These are phyloP conservation scores for Calonectria henricotiae DNA, from an alignment of 2,329 filamentous ascomycete genomes.

Conservation along the genomic window DNA sequence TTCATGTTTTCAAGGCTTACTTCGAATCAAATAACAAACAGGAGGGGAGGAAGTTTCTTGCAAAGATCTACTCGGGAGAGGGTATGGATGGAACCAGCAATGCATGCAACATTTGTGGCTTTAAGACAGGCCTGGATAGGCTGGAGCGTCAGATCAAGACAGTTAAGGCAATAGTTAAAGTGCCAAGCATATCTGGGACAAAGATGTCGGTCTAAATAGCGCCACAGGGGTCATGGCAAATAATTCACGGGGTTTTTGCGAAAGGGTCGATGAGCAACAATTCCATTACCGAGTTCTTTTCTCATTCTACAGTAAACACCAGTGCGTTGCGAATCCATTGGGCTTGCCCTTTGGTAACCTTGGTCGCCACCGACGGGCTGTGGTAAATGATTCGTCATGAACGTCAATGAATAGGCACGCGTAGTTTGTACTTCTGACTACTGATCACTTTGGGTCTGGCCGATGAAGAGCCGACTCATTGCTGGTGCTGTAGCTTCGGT, in stretches of 20 bases:
- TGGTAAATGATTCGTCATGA: no score
- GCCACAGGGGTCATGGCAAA: neutral
- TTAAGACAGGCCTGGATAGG: neutral
- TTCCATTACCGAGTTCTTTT: no score
- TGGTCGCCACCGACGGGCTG: no score
- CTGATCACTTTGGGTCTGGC: no score
- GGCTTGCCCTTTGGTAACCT: no score
- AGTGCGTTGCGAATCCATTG: no score
- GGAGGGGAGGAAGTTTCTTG: neutral
- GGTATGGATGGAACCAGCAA: slow-evolving; percentile 5
- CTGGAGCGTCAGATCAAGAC: neutral
- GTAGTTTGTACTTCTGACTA: no score
- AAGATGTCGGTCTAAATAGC: neutral
- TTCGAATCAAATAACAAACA: neutral
- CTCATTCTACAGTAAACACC: no score
- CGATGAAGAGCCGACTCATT: no score
- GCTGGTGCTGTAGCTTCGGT: no score
- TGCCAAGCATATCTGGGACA: neutral
- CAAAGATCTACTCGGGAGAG: slow-evolving; percentile 2
- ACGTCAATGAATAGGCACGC: no score
- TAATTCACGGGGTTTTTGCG: neutral
- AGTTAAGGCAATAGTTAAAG: neutral
- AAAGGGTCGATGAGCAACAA: neutral
- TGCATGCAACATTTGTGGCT: slow-evolving; percentile 15
- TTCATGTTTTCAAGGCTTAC: neutral